phyloP scores from a whole-genome alignment of 2,329 filamentous ascomycete genomes.

The Exophiala lecanii-corni region DNA sequence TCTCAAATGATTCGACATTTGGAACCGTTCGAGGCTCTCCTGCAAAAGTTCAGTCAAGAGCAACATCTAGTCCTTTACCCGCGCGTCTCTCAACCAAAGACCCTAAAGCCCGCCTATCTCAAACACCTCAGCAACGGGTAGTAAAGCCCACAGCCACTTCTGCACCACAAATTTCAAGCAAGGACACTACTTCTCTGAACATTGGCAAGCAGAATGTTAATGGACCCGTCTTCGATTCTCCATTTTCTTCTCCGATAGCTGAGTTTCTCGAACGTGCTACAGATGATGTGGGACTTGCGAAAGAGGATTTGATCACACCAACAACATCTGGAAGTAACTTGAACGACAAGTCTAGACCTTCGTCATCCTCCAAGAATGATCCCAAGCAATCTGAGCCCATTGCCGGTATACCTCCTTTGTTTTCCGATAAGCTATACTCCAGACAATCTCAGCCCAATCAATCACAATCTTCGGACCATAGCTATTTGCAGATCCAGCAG shows the following conservation, averaged over 20 bases:
- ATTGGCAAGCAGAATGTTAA: constrained; percentile 1
- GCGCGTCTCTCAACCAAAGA: not conserved
- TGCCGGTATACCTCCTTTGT: constrained; percentile 11
- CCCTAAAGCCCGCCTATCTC: constrained; percentile 5
- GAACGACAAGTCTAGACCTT: not conserved
- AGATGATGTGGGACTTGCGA: constrained; percentile 11
- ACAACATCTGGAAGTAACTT: not conserved
- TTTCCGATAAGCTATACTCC: constrained; percentile 9
- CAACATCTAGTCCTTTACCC: constrained; percentile 9
- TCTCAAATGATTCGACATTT: constrained; percentile 5
- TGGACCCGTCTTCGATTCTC: constrained; percentile 9
- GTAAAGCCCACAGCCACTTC: not conserved
- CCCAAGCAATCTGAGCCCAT: not conserved
- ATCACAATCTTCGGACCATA: not conserved
- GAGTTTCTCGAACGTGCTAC: constrained; percentile 17
- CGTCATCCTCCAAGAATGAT: not conserved
- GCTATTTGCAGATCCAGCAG: not conserved
- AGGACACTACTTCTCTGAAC: constrained; percentile 4
- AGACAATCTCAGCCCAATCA: constrained; percentile 4
- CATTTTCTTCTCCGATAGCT: constrained; percentile 16
- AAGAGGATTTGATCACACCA: constrained; percentile 1
- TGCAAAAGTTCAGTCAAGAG: constrained; percentile 2
- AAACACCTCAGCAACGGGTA: constrained; percentile 2
- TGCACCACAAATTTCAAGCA: not conserved
- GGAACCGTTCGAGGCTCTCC: constrained; percentile 1